These are phyloP conservation scores for Pezicula neosporulosa DNA, from an alignment of 2,329 filamentous ascomycete species.

Conservation along the genomic window DNA sequence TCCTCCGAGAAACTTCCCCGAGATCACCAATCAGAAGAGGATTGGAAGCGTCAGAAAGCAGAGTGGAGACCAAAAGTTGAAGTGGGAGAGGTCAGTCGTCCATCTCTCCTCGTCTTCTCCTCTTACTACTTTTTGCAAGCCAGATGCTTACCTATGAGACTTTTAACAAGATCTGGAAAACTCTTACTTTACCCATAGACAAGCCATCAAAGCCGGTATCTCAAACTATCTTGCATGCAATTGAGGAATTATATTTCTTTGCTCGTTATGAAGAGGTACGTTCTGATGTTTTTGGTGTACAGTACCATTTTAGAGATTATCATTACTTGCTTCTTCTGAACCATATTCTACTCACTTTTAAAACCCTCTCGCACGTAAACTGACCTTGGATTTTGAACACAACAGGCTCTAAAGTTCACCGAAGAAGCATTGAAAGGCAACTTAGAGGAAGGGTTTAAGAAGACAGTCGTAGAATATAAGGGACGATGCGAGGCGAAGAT, in stretches of 20 bases:
- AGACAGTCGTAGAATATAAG: constrained; percentile 18
- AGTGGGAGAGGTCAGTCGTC: constrained; percentile 20
- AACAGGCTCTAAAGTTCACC: constrained; percentile 7
- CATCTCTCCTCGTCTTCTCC: background rate
- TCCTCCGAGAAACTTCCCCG: constrained; percentile 21
- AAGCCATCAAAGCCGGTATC: constrained; percentile 24
- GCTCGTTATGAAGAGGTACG: constrained; percentile 21
- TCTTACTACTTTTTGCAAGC: background rate
- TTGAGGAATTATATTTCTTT: constrained; percentile 30
- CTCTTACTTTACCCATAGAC: constrained; percentile 19
- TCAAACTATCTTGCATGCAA: constrained; percentile 26
- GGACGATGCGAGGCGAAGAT: constrained; percentile 16
- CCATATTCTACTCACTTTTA: no score
- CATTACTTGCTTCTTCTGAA: no score
- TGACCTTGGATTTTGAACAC: no score
- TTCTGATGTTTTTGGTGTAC: no score
- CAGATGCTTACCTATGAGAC: background rate
- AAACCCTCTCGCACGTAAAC: no score
- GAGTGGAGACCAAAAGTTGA: constrained; percentile 26
- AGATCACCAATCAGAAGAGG: constrained; percentile 27
- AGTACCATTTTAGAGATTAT: no score
- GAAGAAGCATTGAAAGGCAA: constrained; percentile 17
- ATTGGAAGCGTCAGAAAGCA: constrained; percentile 20
- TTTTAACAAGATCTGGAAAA: constrained; percentile 19
- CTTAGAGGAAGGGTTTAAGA: constrained; percentile 19